Conservation (phyloP, 2,329 filamentous ascomycete genomes). For the Colletotrichum paranaense region DNA sequence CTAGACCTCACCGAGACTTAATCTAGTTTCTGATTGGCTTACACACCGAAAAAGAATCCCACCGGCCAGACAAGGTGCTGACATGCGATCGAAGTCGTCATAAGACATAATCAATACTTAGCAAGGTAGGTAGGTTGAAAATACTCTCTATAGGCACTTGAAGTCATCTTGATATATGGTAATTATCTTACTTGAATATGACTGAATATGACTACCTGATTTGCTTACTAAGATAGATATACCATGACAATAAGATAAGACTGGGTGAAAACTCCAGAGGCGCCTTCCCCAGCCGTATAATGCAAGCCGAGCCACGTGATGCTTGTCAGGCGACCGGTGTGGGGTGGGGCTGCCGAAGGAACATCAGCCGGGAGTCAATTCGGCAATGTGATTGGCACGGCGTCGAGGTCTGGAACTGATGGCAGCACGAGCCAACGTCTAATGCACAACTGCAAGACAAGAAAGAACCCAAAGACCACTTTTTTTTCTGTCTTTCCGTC, state of each 20-base stretch:
- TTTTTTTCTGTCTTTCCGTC: neutral
- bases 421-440: slow-evolving; percentile 33
- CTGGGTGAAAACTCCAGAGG: neutral
- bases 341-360: neutral
- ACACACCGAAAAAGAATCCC: neutral
- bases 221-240: too few relatives aligned
- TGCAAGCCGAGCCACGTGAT: slow-evolving; percentile 31
- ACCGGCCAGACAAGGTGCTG: neutral
- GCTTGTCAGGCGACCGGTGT: neutral
- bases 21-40: neutral
- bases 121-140: neutral
- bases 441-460: slow-evolving; percentile 15
- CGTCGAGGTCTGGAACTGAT: slow-evolving; percentile 11
- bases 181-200: too few relatives aligned
- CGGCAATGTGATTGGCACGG: slow-evolving; percentile 17
- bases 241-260: neutral
- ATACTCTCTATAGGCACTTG: neutral
- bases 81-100: neutral
- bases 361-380: slow-evolving; percentile 28
- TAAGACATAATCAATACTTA: too few relatives aligned
- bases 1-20: neutral
- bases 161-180: too few relatives aligned
- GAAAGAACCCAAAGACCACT: slow-evolving; percentile 17
- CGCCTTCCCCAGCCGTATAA: slow-evolving; percentile 1
- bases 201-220: too few relatives aligned